phyloP scores from a whole-genome alignment of 768 basidiomycete species.

The Gloeostereum incarnatum region DNA sequence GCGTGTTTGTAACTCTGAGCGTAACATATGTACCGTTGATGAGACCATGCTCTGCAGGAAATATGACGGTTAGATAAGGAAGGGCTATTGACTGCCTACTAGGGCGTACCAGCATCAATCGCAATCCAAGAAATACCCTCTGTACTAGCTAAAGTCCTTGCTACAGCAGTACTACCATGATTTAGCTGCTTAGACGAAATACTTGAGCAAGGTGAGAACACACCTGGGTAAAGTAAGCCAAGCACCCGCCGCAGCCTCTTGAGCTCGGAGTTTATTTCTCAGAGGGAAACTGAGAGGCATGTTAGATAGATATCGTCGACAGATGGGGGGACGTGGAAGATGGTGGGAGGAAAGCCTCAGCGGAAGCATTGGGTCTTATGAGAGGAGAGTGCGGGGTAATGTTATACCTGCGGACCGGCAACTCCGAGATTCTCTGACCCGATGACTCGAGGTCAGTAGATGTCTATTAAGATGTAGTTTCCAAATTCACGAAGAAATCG shows the following conservation, averaged over 20 bases:
- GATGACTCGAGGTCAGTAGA: too few species aligned
- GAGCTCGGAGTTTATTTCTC: slow-evolving; percentile 10
- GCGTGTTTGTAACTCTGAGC: neutral
- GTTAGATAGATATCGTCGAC: too few species aligned
- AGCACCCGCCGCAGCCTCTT: slow-evolving; percentile 12
- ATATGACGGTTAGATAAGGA: neutral
- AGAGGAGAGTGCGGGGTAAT: too few species aligned
- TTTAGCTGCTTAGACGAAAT: too few species aligned
- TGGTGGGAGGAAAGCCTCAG: too few species aligned
- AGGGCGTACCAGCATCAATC: slow-evolving; percentile 12
- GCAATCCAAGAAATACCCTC: slow-evolving; percentile 13
- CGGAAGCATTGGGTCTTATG: too few species aligned
- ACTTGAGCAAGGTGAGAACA: too few species aligned
- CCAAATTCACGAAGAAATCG: too few species aligned
- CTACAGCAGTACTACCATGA: slow-evolving; percentile 12
- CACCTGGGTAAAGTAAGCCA: slow-evolving; percentile 16
- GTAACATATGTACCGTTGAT: slow-evolving; percentile 8
- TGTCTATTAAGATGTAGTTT: too few species aligned
- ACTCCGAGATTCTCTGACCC: too few species aligned
- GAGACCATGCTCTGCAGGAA: slow-evolving; percentile 7
- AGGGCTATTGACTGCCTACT: neutral
- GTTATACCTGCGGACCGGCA: too few species aligned
- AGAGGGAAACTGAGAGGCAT: slow-evolving; percentile 14
- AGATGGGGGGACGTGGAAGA: too few species aligned
- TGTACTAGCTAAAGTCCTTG: slow-evolving; percentile 12